Base-by-base conservation (phyloP, 176 grass and related monocot species). In the Triticum timopheevii region DNA sequence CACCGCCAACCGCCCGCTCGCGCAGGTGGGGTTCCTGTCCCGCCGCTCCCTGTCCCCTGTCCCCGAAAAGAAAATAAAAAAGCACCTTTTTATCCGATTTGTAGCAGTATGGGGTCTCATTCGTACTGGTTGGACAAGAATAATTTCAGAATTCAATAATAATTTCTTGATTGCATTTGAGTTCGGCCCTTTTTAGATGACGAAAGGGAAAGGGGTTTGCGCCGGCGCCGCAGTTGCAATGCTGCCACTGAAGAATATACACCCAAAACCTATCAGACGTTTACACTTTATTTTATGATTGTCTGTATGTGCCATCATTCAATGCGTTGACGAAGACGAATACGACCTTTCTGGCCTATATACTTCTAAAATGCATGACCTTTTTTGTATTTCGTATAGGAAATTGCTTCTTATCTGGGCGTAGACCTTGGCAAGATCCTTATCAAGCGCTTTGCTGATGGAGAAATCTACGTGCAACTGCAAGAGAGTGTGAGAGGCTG, bases 401-500 rank as follows among this genome's bases (percentile, higher is more conserved):
- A 98, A 90, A 93, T 98, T 75, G 93, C 93, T 38, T 69, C 90
- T n/a, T 95, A 98, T 67, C 80, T 98, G 80, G 93, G 93, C 2
- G 62, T 98, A 76, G 87, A 96, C 65, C 87, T 98, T 5, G 96
- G 96, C 30, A 93, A 92, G 76, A 86, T 98, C 85, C 78, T 92
- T 36, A 96, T 98, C 84, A 98, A 94, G 69, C 88, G 88, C 50
- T 98, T 98, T 81, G 92, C 97, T 4, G 97, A 98, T 81, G 92
- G 97, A 22, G 97, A 98, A 87, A 92, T 98, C 54, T 96, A 96
- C 31, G 97, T 98, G 82, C 93, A 92, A 65, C 82, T 98, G 78
- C 94, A 94, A 86, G 94, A 98, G 88, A 98, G 97, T 10, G 94
- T 98, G 10, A 88, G 97, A 42, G 97, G 97, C 1, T 98, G 97